phyloP scores from a whole-genome alignment of 2,329 filamentous ascomycete genomes.

The Pyrenophora graminea region DNA sequence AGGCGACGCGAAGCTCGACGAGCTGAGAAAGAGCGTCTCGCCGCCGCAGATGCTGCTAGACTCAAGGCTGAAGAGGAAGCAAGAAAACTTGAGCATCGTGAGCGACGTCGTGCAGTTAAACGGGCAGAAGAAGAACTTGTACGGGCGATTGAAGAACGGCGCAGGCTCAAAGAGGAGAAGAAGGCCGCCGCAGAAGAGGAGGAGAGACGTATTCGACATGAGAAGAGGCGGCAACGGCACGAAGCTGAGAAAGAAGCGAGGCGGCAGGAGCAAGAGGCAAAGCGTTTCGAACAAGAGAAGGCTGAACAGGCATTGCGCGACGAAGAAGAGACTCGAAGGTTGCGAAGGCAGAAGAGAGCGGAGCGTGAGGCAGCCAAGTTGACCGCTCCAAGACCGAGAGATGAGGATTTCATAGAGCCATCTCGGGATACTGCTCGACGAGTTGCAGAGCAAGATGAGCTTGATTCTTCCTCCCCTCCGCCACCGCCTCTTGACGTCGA shows the following conservation, averaged over 20 bases:
- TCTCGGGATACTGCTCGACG: constrained; percentile 35
- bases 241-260: constrained; percentile 35
- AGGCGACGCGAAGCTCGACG: constrained; percentile 37
- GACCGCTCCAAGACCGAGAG: constrained; percentile 11
- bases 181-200: constrained; percentile 31
- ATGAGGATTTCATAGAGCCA: constrained; percentile 17
- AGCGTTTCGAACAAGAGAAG: constrained; percentile 18
- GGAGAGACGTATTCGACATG: constrained; percentile 34
- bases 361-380: constrained; percentile 35
- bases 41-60: constrained; percentile 31
- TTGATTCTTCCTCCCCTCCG: constrained; percentile 13
- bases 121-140: constrained; percentile 29
- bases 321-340: constrained; percentile 31
- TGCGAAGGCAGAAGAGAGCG: constrained; percentile 31
- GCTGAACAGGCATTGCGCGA: constrained; percentile 22
- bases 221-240: constrained; percentile 28
- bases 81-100: constrained; percentile 30
- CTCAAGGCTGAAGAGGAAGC: constrained; percentile 31
- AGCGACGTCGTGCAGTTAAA: constrained; percentile 33
- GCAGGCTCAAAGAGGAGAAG: constrained; percentile 27
- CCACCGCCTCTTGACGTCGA: constrained; percentile 24
- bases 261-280: constrained; percentile 17
- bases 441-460: constrained; percentile 21
- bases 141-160: constrained; percentile 26
- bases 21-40: constrained; percentile 33